Evolutionary conservation across 345 rosid species (phyloP), one percentile per base, ranked within the genome.

Genomic region (Murraya paniculata): DNA sequence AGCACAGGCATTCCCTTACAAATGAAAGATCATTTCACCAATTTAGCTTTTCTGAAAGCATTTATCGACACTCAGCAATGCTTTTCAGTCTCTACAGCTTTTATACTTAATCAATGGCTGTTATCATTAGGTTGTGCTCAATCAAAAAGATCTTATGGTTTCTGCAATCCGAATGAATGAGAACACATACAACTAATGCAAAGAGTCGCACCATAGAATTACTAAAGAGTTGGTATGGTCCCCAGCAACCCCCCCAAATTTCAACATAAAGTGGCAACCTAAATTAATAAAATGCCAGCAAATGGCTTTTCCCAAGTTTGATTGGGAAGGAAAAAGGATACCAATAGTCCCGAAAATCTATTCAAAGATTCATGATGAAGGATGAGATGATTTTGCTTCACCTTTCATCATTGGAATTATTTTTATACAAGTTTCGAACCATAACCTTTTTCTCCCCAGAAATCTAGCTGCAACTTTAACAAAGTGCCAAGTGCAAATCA

Each of bases 351-450:
- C 71, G 73, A 41, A 50, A 50, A 21, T 53, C 70, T 70, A 72
- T 77, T 70, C 56, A 77, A 73, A 80, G 59, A 55, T 76, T 30
- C 64, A 85, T 82, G 76, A 89, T 82, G 87, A 73, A 61, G 58
- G 6, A 22, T 50, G 70, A 25, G 48, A 86, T 89, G 85, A 87
- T 89, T 77, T 79, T 87, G 92, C 88, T 87, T 82, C 82, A 45
- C 64, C 89, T 85, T 83, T 86, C 81, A 86, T 83, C 78, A 87
- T 81, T 86, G 70, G 48, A 62, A 8, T 66, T 74, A 50, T 85
- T 82, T 87, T 82, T 62, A 59, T 81, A 59, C 85, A 83, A 83
- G 84, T 80, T 83, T 71, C 73, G 30, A 79, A 82, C 78, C 74
- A 64, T 75, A 31, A 58, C 21, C 73, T 75, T 80, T 81, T 76